Percentiles rank a stretch among this genome's conserved stretches.
phyloP scores from a whole-genome alignment of 108 stramenopile genomes.

The Cyclotella sp. region DNA sequence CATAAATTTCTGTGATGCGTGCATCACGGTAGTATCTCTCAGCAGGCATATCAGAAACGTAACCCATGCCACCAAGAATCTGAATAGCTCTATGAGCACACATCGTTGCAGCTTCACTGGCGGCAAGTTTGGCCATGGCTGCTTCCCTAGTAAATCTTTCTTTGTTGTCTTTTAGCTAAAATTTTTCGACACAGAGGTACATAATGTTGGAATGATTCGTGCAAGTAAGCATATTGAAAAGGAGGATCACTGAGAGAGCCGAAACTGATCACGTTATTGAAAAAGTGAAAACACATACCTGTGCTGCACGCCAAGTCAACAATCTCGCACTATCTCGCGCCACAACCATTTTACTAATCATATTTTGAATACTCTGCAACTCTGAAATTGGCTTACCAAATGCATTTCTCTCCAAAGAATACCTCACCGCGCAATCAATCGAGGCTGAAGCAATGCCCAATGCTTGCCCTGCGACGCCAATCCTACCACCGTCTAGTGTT shows the following conservation, averaged over 20 bases:
- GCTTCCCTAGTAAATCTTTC: constrained; percentile 90
- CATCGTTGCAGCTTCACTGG: constrained; percentile 96
- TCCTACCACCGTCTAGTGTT: constrained; percentile 96
- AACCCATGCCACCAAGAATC: constrained; percentile 96
- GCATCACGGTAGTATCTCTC: constrained; percentile 98
- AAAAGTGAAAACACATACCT: background rate
- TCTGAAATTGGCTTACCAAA: constrained; percentile 95
- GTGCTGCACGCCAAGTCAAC: constrained; percentile 95
- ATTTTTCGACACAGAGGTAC: background rate
- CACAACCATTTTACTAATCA: constrained; percentile 86
- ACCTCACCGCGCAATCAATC: constrained; percentile 96
- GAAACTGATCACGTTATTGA: background rate
- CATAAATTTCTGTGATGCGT: constrained; percentile 98
- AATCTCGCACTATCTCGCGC: constrained; percentile 92
- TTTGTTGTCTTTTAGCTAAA: constrained; percentile 84
- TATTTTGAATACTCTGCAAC: constrained; percentile 94
- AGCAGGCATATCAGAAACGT: constrained; percentile 97
- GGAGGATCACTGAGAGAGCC: background rate
- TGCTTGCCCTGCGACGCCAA: constrained; percentile 97
- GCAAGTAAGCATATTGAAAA: background rate
- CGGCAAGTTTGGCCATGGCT: constrained; percentile 96
- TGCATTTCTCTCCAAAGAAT: constrained; percentile 90
- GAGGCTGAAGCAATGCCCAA: constrained; percentile 92
- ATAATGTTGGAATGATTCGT: background rate
- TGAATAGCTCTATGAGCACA: constrained; percentile 95